Base-by-base conservation (phyloP, 306 rosid genomes). In the Begonia masoniana region DNA sequence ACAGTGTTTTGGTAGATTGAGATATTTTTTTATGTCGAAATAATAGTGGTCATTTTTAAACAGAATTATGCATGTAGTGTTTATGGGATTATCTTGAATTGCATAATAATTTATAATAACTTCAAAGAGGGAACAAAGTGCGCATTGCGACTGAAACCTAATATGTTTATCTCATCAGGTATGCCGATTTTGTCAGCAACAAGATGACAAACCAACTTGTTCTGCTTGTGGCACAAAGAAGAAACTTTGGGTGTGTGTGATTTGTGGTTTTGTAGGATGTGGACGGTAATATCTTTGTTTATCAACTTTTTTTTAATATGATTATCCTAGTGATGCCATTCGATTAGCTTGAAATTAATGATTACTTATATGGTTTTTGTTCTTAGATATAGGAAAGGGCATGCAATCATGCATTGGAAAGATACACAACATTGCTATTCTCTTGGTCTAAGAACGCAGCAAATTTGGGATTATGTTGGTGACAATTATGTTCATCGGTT, bases 381-480 rank as follows among this genome's bases (percentile, higher is more conserved):
- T 68, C 57, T 41, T 56, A 91, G 99, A 69, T 91, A 91, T 66
- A 91, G 79, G 62, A 94, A 86, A 75, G 85, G 94, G n/a, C 96
- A 91, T 79, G 99, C 96, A 56, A 73, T 83, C 57, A 76, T 63
- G 69, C 99, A 86, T 68, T 83, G 84, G 82, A 71, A 79, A 68
- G 87, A 81, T 61, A 75, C 91, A 46, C 82, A 83, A 59, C 99
- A 86, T 57, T 81, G 99, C 76, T 91, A 86, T 72, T 81, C 96
- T 68, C 99, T 91, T 73, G 93, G 86, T 68, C 73, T 79, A 60
- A 82, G 58, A 71, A 83, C 80, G 45, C 96, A 86, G 59, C 94
- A 83, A 82, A 91, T 91, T 69, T 91, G 96, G 96, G 96, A 91
- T 75, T 91, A 91, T 57, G 88, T 81, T 59, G 94, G 96, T 54